Conservation (phyloP, 768 basidiomycete species). For the Termitomyces sp. region DNA sequence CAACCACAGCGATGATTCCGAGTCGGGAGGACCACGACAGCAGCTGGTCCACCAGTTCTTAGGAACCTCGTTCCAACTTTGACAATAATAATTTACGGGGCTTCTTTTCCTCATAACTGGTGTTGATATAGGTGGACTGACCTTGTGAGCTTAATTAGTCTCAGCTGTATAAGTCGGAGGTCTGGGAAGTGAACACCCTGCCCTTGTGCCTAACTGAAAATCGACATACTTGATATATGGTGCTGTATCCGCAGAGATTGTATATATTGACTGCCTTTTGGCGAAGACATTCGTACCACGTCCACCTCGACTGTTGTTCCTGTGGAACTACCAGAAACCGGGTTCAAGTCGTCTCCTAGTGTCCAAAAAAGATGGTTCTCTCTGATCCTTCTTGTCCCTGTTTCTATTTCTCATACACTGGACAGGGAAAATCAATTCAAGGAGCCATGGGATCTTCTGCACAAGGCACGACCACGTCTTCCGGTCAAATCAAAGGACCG, state of each 20-base stretch:
- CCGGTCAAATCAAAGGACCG: background rate
- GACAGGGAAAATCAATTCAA: background rate
- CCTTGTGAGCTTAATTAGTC: background rate
- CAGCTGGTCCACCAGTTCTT: background rate
- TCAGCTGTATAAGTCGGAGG: background rate
- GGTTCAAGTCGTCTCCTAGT: too few species aligned
- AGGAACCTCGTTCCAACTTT: background rate
- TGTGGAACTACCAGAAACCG: background rate
- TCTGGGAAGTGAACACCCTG: background rate
- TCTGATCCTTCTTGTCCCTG: background rate
- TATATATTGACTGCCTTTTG: too few species aligned
- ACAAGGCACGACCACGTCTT: background rate
- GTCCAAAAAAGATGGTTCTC: background rate
- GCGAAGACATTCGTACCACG: background rate
- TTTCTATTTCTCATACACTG: background rate
- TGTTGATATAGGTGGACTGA: background rate
- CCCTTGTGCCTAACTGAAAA: background rate
- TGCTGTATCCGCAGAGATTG: background rate
- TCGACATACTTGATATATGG: background rate
- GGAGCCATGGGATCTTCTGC: background rate
- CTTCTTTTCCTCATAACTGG: background rate
- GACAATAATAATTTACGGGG: too few species aligned
- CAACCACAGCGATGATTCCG: background rate
- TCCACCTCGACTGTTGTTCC: background rate
- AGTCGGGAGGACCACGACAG: background rate